Evolutionary conservation across 2,329 filamentous ascomycete species (phyloP).

Genomic region (Phyllosticta citribraziliensis): DNA sequence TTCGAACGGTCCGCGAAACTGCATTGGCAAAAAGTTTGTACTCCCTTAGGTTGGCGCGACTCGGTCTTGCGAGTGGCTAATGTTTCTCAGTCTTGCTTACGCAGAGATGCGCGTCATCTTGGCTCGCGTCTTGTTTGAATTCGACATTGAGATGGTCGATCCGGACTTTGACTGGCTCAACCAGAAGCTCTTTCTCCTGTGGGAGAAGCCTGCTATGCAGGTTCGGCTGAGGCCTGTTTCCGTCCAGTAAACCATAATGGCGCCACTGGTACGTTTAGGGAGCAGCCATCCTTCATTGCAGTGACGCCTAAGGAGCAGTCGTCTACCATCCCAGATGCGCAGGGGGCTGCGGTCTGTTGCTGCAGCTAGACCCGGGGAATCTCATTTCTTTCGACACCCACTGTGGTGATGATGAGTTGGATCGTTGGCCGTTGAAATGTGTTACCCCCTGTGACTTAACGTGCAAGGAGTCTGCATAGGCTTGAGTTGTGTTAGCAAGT

Average conservation of each 20-base stretch:
- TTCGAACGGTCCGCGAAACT: slow-evolving; percentile 26
- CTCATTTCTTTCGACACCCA: too few species aligned
- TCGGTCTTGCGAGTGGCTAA: neutral
- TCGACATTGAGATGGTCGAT: slow-evolving; percentile 27
- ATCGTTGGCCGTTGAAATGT: too few species aligned
- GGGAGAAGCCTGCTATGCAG: slow-evolving; percentile 23
- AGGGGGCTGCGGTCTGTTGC: too few species aligned
- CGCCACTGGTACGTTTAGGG: too few species aligned
- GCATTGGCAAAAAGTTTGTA: slow-evolving; percentile 28
- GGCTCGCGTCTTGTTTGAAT: slow-evolving; percentile 30
- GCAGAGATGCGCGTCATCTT: slow-evolving; percentile 30
- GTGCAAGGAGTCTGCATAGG: too few species aligned
- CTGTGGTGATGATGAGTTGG: too few species aligned
- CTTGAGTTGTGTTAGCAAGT: too few species aligned
- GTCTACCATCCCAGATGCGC: too few species aligned
- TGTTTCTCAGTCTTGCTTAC: slow-evolving; percentile 22
- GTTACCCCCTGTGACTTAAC: too few species aligned
- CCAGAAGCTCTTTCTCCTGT: slow-evolving; percentile 23
- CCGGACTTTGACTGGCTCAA: slow-evolving; percentile 30
- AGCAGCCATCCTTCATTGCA: too few species aligned
- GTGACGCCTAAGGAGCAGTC: too few species aligned
- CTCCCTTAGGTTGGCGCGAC: neutral
- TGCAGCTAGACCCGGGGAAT: too few species aligned
- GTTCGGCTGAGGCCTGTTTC: slow-evolving; percentile 15
- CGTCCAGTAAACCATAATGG: neutral